A percentile compares a stretch with the other conserved stretches of the same genome.
Conservation (phyloP, 2,329 filamentous ascomycete species). For the Diaporthe longicolla region DNA sequence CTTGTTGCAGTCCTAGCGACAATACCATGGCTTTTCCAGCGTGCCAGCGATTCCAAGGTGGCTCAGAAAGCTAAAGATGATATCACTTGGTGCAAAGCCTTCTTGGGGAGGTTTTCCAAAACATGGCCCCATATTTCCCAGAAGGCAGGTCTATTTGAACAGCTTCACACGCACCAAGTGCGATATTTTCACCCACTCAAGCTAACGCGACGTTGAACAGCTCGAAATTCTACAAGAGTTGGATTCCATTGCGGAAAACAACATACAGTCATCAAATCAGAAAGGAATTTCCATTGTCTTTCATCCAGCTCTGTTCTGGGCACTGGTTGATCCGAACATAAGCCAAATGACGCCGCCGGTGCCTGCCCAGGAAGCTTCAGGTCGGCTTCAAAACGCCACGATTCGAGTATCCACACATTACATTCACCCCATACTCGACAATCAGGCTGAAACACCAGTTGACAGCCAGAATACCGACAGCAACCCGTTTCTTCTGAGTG, state of each 20-base stretch:
- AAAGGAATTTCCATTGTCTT: constrained; percentile 2
- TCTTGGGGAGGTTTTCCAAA: background rate
- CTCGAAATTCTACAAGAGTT: constrained; percentile 3
- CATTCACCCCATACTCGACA: background rate
- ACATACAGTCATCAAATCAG: background rate
- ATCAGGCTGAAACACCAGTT: background rate
- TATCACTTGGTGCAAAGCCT: background rate
- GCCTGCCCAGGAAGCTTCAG: background rate
- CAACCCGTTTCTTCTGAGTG: background rate
- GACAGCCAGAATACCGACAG: background rate
- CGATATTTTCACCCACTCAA: background rate
- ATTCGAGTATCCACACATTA: constrained; percentile 11
- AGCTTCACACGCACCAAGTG: background rate
- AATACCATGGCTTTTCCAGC: background rate
- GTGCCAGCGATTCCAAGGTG: background rate
- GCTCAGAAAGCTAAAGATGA: background rate
- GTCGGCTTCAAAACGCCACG: background rate
- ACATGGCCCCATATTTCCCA: background rate
- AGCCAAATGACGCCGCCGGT: background rate
- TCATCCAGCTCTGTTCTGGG: constrained; percentile 4
- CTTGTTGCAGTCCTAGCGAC: background rate
- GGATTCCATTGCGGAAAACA: background rate
- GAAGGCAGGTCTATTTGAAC: background rate
- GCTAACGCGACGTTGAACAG: background rate
- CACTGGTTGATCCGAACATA: background rate